These are phyloP conservation scores for Eucalyptus decipiens DNA, from an alignment of 345 rosid species.

Conservation along the genomic window DNA sequence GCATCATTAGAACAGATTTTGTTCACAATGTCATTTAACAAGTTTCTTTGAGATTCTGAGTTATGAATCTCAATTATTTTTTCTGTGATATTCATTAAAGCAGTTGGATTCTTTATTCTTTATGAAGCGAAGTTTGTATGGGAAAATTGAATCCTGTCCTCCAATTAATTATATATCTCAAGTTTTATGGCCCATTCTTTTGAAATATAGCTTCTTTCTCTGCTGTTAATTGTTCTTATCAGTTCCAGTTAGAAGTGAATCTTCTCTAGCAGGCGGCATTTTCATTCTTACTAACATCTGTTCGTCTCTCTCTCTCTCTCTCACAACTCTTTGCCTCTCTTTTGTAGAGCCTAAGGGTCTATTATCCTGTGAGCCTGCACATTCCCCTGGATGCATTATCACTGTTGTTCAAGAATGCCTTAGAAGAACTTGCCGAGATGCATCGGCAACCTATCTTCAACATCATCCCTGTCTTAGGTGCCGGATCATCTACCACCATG, in stretches of 20 bases:
- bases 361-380: conserved; percentile 37
- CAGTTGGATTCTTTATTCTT: background rate
- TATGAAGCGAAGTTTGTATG: background rate
- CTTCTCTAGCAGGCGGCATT: background rate
- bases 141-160: background rate
- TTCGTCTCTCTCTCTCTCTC: background rate
- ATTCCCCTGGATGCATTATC: conserved; percentile 23
- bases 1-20: background rate
- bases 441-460: conserved; percentile 18
- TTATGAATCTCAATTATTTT: background rate
- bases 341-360: conserved; percentile 55
- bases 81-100: background rate
- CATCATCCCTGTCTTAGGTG: conserved; percentile 58
- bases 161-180: background rate
- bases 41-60: background rate
- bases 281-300: background rate
- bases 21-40: background rate
- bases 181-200: background rate
- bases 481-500: conserved; percentile 44
- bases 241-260: background rate
- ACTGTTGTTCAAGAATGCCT: conserved; percentile 15
- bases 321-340: background rate
- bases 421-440: conserved; percentile 36
- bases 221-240: background rate
- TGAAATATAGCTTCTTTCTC: background rate